Evolutionary conservation across 805 yeast genomes (phyloP).

Genomic region (Suhomyces faveliae): DNA sequence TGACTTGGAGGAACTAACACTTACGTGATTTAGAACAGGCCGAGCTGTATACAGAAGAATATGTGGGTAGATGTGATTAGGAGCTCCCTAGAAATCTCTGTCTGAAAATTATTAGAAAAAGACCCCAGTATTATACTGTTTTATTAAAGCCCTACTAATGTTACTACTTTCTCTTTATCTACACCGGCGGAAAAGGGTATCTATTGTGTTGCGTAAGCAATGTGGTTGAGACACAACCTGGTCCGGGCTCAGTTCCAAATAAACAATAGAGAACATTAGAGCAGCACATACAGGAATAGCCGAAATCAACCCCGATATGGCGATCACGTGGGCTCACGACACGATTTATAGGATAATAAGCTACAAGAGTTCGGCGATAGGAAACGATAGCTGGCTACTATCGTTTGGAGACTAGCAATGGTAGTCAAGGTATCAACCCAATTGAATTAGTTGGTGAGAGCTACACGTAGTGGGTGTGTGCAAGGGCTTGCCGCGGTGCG

Average conservation of each 20-base stretch:
- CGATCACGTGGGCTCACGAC: not conserved
- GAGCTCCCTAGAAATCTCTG: not conserved
- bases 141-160: not conserved
- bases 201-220: not conserved
- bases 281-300: not conserved
- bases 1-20: not conserved
- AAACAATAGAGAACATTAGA: not conserved
- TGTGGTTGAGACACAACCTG: not conserved
- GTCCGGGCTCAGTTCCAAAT: not conserved
- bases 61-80: not conserved
- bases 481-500: not conserved
- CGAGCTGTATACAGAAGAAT: not conserved
- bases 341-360: not conserved
- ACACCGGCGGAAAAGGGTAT: not conserved
- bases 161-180: not conserved
- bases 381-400: not conserved
- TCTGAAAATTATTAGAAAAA: not conserved
- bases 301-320: not conserved
- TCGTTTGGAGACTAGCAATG: not conserved
- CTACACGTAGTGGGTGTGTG: not conserved
- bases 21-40: not conserved
- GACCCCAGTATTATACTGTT: not conserved
- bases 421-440: not conserved
- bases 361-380: not conserved
- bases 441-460: not conserved